Evolutionary conservation across 306 rosid genomes (phyloP).

Genomic region (Castanea mollissima): DNA sequence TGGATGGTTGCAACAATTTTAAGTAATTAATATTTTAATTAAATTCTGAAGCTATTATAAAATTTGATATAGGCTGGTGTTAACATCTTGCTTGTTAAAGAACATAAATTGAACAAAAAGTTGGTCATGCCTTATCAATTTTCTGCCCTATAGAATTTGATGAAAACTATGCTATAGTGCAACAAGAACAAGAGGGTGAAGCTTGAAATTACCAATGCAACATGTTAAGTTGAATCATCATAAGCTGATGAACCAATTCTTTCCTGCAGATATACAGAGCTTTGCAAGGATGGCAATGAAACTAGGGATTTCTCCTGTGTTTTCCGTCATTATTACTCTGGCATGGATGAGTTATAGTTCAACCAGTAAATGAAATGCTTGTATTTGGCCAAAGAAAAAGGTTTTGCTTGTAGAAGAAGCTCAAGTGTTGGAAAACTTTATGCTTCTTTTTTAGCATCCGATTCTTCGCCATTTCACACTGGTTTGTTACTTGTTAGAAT

Average conservation of each 20-base stretch:
- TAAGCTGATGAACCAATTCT: constrained; percentile 10
- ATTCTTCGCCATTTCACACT: background rate
- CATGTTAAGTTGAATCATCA: background rate
- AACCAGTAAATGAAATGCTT: background rate
- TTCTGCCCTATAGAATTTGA: background rate
- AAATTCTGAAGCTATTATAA: background rate
- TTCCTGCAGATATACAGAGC: constrained; percentile 53
- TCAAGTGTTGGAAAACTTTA: background rate
- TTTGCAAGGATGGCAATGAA: constrained; percentile 68
- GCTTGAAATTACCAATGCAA: background rate
- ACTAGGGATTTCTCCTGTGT: constrained; percentile 72
- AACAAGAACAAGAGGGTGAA: background rate
- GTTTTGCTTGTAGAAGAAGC: background rate
- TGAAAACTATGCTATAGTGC: background rate
- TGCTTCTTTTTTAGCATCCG: background rate
- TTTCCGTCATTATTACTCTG: constrained; percentile 73
- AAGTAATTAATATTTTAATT: background rate
- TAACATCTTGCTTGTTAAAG: background rate
- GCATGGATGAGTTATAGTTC: constrained; percentile 46
- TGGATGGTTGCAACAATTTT: no score
- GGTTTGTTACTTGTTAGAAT: background rate
- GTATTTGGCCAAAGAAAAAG: no score
- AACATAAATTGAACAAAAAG: background rate
- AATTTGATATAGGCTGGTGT: background rate
- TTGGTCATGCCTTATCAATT: background rate